phyloP scores from a whole-genome alignment of 1,284 basidiomycete species.

The Cryptococcus sp. region DNA sequence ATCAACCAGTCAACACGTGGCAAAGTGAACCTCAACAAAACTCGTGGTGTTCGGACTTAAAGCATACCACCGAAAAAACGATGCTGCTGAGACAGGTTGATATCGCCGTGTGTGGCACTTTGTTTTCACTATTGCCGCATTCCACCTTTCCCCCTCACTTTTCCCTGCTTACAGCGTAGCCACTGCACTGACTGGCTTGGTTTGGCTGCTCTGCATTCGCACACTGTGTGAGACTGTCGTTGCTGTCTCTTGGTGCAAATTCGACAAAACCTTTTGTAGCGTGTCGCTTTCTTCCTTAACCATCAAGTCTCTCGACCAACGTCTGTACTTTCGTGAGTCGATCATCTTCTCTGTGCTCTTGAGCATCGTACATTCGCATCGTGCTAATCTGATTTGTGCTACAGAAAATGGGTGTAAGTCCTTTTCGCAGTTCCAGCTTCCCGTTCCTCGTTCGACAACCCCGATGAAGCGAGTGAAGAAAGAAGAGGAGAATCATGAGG shows the following conservation, averaged over 20 bases:
- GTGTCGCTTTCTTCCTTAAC: constrained; percentile 15
- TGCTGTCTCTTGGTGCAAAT: neutral
- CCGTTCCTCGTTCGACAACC: neutral
- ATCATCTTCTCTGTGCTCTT: neutral
- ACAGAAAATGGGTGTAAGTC: constrained; percentile 44
- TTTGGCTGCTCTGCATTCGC: neutral
- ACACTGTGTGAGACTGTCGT: neutral
- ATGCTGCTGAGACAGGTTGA: neutral
- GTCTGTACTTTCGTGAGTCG: constrained; percentile 32
- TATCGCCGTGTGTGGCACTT: constrained; percentile 10
- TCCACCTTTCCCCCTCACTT: neutral
- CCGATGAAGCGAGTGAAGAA: neutral
- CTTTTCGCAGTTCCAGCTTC: neutral
- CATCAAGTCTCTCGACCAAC: constrained; percentile 26
- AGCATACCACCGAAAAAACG: neutral
- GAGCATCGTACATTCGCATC: constrained; percentile 16
- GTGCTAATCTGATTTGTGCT: neutral
- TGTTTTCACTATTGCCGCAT: neutral
- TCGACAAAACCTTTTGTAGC: too few relatives aligned
- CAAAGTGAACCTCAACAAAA: neutral
- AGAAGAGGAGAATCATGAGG: neutral
- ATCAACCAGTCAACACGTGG: too few relatives aligned
- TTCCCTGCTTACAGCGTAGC: neutral
- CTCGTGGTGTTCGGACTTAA: constrained; percentile 11
- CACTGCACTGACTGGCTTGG: too few relatives aligned